Conservation (phyloP, 148 eudicot species). For the Cornus suecica region DNA sequence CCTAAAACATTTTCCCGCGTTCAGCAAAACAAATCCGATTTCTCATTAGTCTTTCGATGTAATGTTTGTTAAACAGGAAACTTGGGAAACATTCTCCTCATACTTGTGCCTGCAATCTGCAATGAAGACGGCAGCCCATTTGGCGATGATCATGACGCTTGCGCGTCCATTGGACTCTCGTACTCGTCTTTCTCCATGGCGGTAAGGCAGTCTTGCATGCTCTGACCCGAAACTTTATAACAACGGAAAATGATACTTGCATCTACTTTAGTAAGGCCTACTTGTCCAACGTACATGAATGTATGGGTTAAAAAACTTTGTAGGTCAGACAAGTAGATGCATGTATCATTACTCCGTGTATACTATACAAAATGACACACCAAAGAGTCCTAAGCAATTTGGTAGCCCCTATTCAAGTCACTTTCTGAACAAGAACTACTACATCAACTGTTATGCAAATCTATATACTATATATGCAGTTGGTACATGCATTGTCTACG, state of each 20-base stretch:
- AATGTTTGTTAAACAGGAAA: constrained; percentile 42
- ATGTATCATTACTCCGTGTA: too few species aligned
- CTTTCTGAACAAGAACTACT: too few species aligned
- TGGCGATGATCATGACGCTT: constrained; percentile 49
- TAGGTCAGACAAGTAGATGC: too few species aligned
- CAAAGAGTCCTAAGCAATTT: neutral
- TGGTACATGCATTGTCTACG: neutral
- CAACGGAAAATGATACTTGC: too few species aligned
- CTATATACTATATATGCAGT: neutral
- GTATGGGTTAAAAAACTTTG: too few species aligned
- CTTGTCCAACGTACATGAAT: too few species aligned
- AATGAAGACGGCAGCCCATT: constrained; percentile 71
- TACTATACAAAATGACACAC: neutral
- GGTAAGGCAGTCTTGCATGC: constrained; percentile 32
- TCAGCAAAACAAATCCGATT: neutral
- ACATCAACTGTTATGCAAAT: too few species aligned
- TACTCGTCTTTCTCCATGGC: constrained; percentile 96
- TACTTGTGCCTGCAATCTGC: constrained; percentile 82
- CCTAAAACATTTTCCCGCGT: neutral
- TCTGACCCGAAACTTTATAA: neutral
- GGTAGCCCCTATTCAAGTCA: neutral
- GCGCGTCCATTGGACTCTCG: constrained; percentile 58
- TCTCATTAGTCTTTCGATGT: neutral
- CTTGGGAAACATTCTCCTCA: constrained; percentile 77
- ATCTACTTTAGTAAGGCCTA: too few species aligned